A percentile compares a stretch with the other conserved stretches of the same genome.
Conservation (phyloP, 1,284 basidiomycete genomes). For the Sphagnurus paluster region DNA sequence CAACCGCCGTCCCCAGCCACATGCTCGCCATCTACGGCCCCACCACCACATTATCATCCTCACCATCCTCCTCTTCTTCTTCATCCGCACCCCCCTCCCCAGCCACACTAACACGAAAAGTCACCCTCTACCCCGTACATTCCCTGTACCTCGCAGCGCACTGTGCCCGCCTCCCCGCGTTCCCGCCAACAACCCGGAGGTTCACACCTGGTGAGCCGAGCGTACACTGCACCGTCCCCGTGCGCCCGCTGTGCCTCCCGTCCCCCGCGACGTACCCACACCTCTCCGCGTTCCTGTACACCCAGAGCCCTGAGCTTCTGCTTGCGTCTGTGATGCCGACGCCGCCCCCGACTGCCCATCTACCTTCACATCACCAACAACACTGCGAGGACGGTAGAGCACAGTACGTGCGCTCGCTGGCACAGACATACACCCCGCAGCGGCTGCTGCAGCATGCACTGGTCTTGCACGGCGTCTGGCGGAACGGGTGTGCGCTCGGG, state of each 20-base stretch:
- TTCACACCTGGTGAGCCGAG: constrained; percentile 6
- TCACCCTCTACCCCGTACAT: constrained; percentile 51
- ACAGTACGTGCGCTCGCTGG: constrained; percentile 31
- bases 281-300: constrained; percentile 52
- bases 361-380: constrained; percentile 8
- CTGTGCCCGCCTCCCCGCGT: constrained; percentile 45
- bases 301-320: constrained; percentile 38
- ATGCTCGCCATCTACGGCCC: constrained; percentile 44
- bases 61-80: constrained; percentile 18
- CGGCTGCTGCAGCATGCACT: constrained; percentile 44
- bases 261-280: constrained; percentile 46
- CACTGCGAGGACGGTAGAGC: too few relatives aligned
- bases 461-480: constrained; percentile 60
- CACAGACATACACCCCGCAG: constrained; percentile 35
- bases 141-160: constrained; percentile 45
- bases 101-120: constrained; percentile 31
- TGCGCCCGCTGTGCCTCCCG: constrained; percentile 51
- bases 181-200: constrained; percentile 26
- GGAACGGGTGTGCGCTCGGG: constrained; percentile 62
- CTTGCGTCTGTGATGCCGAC: constrained; percentile 39
- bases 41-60: constrained; percentile 15
- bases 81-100: too few relatives aligned
- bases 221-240: constrained; percentile 36
- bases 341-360: constrained; percentile 22
- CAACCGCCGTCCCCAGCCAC: constrained; percentile 40